These are phyloP conservation scores for Funneliformis caledonium DNA, from an alignment of 371 early-diverging fungal genomes.

Conservation along the genomic window DNA sequence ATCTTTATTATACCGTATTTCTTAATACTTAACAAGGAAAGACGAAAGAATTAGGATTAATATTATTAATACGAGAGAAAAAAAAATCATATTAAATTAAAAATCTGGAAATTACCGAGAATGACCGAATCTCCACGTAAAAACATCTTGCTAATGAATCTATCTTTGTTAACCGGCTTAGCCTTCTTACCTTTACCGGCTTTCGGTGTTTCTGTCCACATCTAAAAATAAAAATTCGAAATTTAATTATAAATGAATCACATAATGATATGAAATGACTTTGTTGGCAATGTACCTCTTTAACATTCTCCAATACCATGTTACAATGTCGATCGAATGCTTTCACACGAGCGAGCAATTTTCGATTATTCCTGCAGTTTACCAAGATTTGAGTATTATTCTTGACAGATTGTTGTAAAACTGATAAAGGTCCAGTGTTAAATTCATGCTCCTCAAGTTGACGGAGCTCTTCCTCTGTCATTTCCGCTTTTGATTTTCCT, in stretches of 20 bases:
- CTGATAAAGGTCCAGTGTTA: constrained; percentile 95
- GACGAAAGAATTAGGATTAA: not conserved
- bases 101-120: constrained; percentile 57
- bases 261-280: not conserved
- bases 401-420: constrained; percentile 93
- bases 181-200: constrained; percentile 90
- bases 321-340: constrained; percentile 99
- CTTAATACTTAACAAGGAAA: not conserved
- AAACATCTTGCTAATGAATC: constrained; percentile 98
- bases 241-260: not conserved
- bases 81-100: not conserved
- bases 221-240: constrained; percentile 54
- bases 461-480: constrained; percentile 93
- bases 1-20: constrained; percentile 22
- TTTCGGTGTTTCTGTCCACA: constrained; percentile 96
- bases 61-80: not conserved
- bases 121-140: constrained; percentile 97
- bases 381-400: constrained; percentile 96
- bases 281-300: constrained; percentile 70
- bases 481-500: constrained; percentile 75
- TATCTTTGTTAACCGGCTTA: constrained; percentile 96
- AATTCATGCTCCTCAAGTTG: constrained; percentile 95
- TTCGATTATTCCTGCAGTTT: constrained; percentile 95
- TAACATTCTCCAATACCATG: constrained; percentile 98
- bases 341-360: constrained; percentile 95